A percentile compares a stretch with the other conserved stretches of the same genome.
phyloP scores from a whole-genome alignment of 345 rosid species.

The Camelina neglecta region DNA sequence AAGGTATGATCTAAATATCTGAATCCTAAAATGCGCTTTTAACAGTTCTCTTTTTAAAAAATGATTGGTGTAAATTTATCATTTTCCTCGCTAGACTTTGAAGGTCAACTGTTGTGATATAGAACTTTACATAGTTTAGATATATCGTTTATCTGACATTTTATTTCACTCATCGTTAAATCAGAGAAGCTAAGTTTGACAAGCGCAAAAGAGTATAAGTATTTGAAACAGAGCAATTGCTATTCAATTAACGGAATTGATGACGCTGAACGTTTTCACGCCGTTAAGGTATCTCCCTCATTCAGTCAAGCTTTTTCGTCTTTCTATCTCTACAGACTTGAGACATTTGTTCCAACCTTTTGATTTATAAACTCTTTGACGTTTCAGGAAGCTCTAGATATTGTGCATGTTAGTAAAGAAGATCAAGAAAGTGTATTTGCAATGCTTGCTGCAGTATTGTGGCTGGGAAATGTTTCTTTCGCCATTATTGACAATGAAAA shows the following conservation, averaged over 20 bases:
- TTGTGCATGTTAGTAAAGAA: constrained; percentile 90
- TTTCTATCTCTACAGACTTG: background rate
- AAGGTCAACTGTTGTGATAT: no score
- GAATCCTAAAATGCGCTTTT: constrained; percentile 3
- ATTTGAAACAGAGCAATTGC: constrained; percentile 88
- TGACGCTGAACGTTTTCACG: constrained; percentile 72
- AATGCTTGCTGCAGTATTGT: constrained; percentile 94
- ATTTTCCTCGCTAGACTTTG: background rate
- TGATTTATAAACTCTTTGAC: constrained; percentile 27
- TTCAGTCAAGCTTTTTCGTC: background rate
- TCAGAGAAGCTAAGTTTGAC: constrained; percentile 86
- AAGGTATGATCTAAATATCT: constrained; percentile 54
- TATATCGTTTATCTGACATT: constrained; percentile 14
- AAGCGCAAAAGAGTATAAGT: constrained; percentile 73
- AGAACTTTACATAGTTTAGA: no score
- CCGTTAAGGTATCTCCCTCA: constrained; percentile 59
- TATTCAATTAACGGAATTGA: constrained; percentile 74
- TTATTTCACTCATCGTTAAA: constrained; percentile 23
- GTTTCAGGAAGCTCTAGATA: constrained; percentile 87
- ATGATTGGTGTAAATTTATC: background rate
- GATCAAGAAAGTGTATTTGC: constrained; percentile 95
- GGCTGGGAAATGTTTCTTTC: constrained; percentile 92
- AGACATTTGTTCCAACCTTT: background rate
- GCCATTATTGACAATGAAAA: constrained; percentile 80
- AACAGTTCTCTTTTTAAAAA: background rate